A percentile compares a stretch with the other conserved stretches of the same genome.
phyloP scores from a whole-genome alignment of 805 yeast species.

The Candida michaelii region DNA sequence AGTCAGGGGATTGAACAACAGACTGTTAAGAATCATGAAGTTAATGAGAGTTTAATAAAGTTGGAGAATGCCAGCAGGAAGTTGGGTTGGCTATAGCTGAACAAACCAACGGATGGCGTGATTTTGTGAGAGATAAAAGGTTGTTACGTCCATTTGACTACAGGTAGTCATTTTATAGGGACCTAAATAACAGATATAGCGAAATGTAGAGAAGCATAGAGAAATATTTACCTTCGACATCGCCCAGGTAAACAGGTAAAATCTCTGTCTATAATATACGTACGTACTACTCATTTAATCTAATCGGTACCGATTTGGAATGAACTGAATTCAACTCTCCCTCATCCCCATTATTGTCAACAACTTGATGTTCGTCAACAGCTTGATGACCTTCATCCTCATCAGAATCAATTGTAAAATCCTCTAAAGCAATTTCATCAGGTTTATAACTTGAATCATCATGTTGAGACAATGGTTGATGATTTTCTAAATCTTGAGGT shows the following conservation, averaged over 20 bases:
- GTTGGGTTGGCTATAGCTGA: slow-evolving; percentile 13
- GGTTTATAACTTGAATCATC: slow-evolving; percentile 11
- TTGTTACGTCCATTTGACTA: no score
- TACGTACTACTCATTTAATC: slow-evolving; percentile 3
- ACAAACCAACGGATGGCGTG: no score
- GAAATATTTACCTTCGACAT: no score
- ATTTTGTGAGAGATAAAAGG: no score
- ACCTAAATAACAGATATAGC: no score
- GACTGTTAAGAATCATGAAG: slow-evolving; percentile 6
- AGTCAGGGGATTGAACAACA: slow-evolving; percentile 8
- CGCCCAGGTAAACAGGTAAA: no score
- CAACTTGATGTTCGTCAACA: neutral
- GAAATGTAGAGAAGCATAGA: no score
- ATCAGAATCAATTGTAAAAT: slow-evolving; percentile 29
- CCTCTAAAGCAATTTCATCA: slow-evolving; percentile 26
- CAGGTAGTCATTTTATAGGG: no score
- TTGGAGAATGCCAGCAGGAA: slow-evolving; percentile 8
- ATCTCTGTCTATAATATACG: no score
- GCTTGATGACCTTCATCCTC: slow-evolving; percentile 13
- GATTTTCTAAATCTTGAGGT: slow-evolving; percentile 9
- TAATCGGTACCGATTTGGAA: neutral
- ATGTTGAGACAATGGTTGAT: slow-evolving; percentile 12
- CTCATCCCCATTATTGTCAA: neutral
- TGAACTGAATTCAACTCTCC: slow-evolving; percentile 9
- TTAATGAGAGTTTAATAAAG: slow-evolving; percentile 16